These are phyloP conservation scores for Paralagenidium karlingii DNA, from an alignment of 352 stramenopile genomes.

Conservation along the genomic window DNA sequence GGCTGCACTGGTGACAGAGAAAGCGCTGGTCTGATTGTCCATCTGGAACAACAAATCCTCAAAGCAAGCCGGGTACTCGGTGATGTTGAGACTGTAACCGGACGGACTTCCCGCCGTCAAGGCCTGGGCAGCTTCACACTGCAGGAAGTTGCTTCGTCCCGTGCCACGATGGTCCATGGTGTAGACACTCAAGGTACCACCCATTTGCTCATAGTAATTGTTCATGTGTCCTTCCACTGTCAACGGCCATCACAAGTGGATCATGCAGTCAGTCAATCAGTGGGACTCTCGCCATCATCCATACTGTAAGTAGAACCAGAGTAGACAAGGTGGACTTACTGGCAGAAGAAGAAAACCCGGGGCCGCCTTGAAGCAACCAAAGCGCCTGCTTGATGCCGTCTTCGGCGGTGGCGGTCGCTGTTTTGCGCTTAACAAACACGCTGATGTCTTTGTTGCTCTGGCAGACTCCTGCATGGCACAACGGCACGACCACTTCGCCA, in stretches of 20 bases:
- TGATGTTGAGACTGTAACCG: constrained; percentile 1
- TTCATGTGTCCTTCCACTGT: constrained; percentile 2
- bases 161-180: constrained; percentile 30
- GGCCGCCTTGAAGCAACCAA: constrained; percentile 6
- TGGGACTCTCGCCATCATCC: too few relatives aligned
- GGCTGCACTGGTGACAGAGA: constrained; percentile 30
- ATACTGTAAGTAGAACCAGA: neutral
- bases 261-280: too few relatives aligned
- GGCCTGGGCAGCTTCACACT: constrained; percentile 19
- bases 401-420: too few relatives aligned
- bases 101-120: constrained; percentile 8
- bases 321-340: neutral
- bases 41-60: constrained; percentile 12
- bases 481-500: constrained; percentile 10
- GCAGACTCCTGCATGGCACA: constrained; percentile 16
- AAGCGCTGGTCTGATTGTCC: constrained; percentile 11
- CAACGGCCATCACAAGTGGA: too few relatives aligned
- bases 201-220: constrained; percentile 1
- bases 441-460: constrained; percentile 8
- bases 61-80: constrained; percentile 15
- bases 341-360: constrained; percentile 1
- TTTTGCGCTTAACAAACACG: constrained; percentile 14
- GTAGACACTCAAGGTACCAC: constrained; percentile 26
- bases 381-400: too few relatives aligned
- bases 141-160: constrained; percentile 15